phyloP scores from a whole-genome alignment of 2,329 filamentous ascomycete species.

The Xylaria sp. region DNA sequence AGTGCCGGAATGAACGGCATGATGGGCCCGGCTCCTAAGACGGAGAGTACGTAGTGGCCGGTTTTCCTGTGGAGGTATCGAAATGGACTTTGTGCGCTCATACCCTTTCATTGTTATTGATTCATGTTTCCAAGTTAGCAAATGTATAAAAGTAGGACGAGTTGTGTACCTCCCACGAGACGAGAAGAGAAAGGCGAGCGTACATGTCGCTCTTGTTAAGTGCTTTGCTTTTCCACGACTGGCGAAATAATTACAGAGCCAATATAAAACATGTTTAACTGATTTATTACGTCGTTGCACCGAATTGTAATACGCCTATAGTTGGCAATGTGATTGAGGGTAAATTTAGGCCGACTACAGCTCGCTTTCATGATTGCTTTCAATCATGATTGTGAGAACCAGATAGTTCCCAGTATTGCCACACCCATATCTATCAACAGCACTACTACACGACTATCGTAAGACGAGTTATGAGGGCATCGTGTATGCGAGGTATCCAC shows the following conservation, averaged over 20 bases:
- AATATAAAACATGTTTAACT: neutral
- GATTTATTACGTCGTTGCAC: neutral
- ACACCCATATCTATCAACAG: too few relatives aligned
- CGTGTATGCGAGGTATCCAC: too few relatives aligned
- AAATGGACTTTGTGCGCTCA: slow-evolving; percentile 29
- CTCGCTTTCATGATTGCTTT: neutral
- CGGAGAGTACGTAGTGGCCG: slow-evolving; percentile 45
- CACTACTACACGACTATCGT: too few relatives aligned
- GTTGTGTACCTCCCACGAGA: slow-evolving; percentile 27
- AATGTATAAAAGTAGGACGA: slow-evolving; percentile 30
- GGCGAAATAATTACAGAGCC: neutral
- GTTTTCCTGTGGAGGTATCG: slow-evolving; percentile 21
- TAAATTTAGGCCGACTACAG: neutral
- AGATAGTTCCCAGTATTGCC: too few relatives aligned
- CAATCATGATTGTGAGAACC: too few relatives aligned
- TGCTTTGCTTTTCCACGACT: slow-evolving; percentile 20
- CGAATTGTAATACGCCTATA: neutral
- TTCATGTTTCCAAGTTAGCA: slow-evolving; percentile 21
- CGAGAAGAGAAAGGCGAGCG: slow-evolving; percentile 25
- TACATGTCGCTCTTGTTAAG: slow-evolving; percentile 20
- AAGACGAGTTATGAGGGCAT: too few relatives aligned
- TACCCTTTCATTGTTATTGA: slow-evolving; percentile 34
- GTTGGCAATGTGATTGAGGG: neutral
- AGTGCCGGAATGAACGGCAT: slow-evolving; percentile 55
- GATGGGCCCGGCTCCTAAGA: slow-evolving; percentile 52